A percentile compares a stretch with the other conserved stretches of the same genome.
These are phyloP conservation scores for Ogataea methanolica DNA, from an alignment of 805 yeast species.

Conservation along the genomic window DNA sequence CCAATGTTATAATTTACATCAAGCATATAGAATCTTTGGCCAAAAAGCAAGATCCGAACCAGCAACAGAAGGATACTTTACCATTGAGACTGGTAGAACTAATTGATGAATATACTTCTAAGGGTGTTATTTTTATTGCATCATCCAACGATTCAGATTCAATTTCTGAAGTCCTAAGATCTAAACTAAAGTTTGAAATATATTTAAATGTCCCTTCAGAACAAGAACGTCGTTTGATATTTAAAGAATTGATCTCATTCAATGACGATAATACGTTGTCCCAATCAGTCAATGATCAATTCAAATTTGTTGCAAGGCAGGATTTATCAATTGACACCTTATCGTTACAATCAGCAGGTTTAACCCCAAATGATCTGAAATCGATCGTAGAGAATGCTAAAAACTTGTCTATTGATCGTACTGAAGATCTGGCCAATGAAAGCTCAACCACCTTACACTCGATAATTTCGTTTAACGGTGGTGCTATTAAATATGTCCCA, in stretches of 20 bases:
- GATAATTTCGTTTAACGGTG: slow-evolving; percentile 48
- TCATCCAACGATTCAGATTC: slow-evolving; percentile 67
- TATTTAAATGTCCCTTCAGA: slow-evolving; percentile 76
- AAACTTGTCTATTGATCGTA: slow-evolving; percentile 47
- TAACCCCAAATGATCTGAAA: slow-evolving; percentile 76
- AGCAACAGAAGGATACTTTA: slow-evolving; percentile 36
- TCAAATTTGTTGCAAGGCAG: slow-evolving; percentile 29
- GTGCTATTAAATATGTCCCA: slow-evolving; percentile 47
- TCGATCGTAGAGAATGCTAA: slow-evolving; percentile 69
- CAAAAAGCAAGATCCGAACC: slow-evolving; percentile 57
- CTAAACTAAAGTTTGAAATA: slow-evolving; percentile 71
- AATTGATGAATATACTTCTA: slow-evolving; percentile 47
- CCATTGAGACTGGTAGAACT: slow-evolving; percentile 53
- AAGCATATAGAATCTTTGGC: slow-evolving; percentile 77
- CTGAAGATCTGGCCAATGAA: slow-evolving; percentile 31
- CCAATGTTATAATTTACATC: slow-evolving; percentile 49
- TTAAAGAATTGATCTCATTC: slow-evolving; percentile 41
- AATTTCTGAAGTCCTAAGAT: slow-evolving; percentile 60
- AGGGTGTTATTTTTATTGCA: slow-evolving; percentile 53
- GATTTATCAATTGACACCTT: slow-evolving; percentile 55
- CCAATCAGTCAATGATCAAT: slow-evolving; percentile 3
- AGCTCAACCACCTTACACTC: slow-evolving; percentile 24
- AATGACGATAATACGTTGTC: background rate
- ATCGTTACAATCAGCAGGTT: slow-evolving; percentile 87
- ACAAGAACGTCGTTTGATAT: slow-evolving; percentile 61